These are phyloP conservation scores for Blastomyces silverae DNA, from an alignment of 2,329 filamentous ascomycete genomes.

Conservation along the genomic window DNA sequence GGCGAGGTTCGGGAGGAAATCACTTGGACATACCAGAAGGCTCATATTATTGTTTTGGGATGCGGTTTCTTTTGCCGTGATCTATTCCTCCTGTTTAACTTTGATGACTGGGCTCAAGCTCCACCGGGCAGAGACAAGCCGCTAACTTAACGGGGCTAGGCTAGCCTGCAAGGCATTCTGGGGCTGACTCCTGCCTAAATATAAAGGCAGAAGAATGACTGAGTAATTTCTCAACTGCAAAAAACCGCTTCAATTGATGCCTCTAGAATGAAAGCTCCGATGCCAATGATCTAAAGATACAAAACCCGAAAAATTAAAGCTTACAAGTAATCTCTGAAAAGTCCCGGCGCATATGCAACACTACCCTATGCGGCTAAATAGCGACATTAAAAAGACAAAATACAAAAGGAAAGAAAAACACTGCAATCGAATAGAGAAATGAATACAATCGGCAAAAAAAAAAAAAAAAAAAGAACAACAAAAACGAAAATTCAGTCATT, in stretches of 20 bases:
- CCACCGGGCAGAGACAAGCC: not conserved
- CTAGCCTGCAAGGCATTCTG: conserved; percentile 3
- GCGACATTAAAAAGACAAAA: not conserved
- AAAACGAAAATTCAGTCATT: not conserved
- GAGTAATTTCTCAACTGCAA: not conserved
- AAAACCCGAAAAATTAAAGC: not conserved
- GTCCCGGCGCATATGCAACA: not conserved
- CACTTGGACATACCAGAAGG: not conserved
- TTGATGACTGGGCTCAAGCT: not conserved
- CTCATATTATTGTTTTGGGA: not conserved
- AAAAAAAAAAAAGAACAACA: not conserved
- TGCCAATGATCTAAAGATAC: conserved; percentile 5
- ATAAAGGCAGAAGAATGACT: not conserved
- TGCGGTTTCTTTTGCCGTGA: not conserved
- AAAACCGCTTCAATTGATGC: not conserved
- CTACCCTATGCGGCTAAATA: not conserved
- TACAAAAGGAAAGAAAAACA: not conserved
- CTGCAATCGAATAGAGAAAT: not conserved
- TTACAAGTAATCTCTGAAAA: not conserved
- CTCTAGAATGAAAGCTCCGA: not conserved
- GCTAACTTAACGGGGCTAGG: not conserved
- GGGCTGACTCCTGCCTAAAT: conserved; percentile 12
- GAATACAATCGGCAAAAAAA: not conserved
- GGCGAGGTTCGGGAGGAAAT: not conserved
- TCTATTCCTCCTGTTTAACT: not conserved